Evolutionary conservation across 176 grass and related monocot species (phyloP).

Genomic region (Pontederia paniculata): DNA sequence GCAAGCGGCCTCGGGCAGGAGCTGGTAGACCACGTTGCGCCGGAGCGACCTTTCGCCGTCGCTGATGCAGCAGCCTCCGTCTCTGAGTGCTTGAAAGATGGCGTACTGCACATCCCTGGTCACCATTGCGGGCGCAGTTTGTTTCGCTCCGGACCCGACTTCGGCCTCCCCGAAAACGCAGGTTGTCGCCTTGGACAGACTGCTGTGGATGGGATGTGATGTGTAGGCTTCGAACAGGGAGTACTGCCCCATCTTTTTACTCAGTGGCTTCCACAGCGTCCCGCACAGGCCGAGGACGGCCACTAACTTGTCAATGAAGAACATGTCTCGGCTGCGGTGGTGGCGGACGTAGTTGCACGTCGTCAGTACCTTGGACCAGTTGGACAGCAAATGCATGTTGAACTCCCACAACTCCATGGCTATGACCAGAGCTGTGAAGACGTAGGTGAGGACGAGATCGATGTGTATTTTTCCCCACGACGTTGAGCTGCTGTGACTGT

Average conservation of each 20-base stretch:
- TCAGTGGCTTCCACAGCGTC: not conserved
- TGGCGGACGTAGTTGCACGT: constrained; percentile 1
- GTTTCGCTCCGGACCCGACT: too few relatives aligned
- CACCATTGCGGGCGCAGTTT: not conserved
- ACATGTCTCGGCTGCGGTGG: not conserved
- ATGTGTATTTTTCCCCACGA: not conserved
- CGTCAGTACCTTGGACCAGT: constrained; percentile 20
- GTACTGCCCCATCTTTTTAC: constrained; percentile 5
- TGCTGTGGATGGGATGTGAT: not conserved
- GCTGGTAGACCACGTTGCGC: not conserved
- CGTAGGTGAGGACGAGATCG: too few relatives aligned
- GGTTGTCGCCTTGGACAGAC: too few relatives aligned
- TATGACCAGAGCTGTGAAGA: too few relatives aligned
- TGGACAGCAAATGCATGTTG: constrained; percentile 5
- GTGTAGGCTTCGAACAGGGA: constrained; percentile 17
- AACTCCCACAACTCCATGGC: too few relatives aligned
- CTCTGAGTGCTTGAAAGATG: not conserved
- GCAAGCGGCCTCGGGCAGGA: not conserved
- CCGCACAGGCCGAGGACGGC: too few relatives aligned
- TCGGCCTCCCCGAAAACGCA: too few relatives aligned
- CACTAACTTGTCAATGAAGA: not conserved
- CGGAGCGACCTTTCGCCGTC: not conserved
- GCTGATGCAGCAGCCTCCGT: not conserved
- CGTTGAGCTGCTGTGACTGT: not conserved
- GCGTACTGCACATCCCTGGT: not conserved